These are phyloP conservation scores for Fusarium setosum DNA, from an alignment of 2,329 filamentous ascomycete genomes.

Conservation along the genomic window DNA sequence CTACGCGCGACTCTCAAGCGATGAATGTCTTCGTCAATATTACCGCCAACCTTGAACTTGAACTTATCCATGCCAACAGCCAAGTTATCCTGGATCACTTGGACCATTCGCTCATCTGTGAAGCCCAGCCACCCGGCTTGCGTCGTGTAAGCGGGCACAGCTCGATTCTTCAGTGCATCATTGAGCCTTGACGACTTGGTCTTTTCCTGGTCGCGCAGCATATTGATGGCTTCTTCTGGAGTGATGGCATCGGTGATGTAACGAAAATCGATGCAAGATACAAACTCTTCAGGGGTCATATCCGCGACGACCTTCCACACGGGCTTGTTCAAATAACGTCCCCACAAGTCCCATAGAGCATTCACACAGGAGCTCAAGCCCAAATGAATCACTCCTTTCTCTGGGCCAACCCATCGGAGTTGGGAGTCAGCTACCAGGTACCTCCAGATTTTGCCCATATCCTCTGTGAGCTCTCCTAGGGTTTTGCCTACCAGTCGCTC, in stretches of 20 bases:
- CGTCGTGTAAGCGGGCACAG: constrained; percentile 91
- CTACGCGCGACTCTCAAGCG: constrained; percentile 80
- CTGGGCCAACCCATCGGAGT: constrained; percentile 91
- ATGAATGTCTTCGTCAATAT: constrained; percentile 76
- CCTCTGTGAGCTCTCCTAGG: constrained; percentile 78
- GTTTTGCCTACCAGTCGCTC: constrained; percentile 80
- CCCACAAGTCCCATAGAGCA: constrained; percentile 96
- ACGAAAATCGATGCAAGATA: constrained; percentile 89
- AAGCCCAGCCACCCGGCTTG: constrained; percentile 92
- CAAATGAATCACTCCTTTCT: constrained; percentile 94
- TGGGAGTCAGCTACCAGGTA: constrained; percentile 90
- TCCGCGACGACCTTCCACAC: constrained; percentile 92
- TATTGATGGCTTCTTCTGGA: constrained; percentile 79
- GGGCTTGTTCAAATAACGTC: constrained; percentile 84
- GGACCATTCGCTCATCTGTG: constrained; percentile 86
- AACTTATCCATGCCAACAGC: constrained; percentile 84
- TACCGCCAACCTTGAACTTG: constrained; percentile 88
- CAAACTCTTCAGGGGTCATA: constrained; percentile 89
- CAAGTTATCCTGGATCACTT: constrained; percentile 78
- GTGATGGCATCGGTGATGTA: constrained; percentile 94
- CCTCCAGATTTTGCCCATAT: constrained; percentile 92
- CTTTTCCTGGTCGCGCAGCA: constrained; percentile 73
- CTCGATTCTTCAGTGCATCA: constrained; percentile 78
- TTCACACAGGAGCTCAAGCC: constrained; percentile 91
- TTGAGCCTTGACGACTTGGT: constrained; percentile 78